A percentile compares a stretch with the other conserved stretches of the same genome.
Evolutionary conservation across 148 eudicot species (phyloP).

Genomic region (Fagopyrum tataricum): DNA sequence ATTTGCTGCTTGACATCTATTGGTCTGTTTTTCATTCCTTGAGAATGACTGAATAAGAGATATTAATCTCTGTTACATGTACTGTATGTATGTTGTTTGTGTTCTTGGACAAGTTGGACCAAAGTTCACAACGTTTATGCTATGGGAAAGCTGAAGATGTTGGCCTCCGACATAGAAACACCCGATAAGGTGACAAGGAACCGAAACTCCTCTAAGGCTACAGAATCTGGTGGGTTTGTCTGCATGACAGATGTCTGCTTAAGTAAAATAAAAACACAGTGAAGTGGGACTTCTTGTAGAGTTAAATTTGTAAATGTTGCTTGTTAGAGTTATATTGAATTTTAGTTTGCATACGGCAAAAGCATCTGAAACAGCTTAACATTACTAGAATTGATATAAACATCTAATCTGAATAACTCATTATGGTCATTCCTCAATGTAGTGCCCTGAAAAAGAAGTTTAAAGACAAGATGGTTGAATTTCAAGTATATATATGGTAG

Average conservation of each 20-base stretch:
- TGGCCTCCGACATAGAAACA: constrained; percentile 66
- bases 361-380: background rate
- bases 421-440: constrained; percentile 30
- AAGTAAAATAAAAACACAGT: background rate
- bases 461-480: constrained; percentile 79
- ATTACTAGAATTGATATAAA: background rate
- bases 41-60: background rate
- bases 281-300: background rate
- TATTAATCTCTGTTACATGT: background rate
- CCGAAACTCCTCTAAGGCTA: constrained; percentile 43
- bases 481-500: constrained; percentile 48
- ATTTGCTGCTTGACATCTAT: too few relatives aligned
- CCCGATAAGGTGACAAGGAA: constrained; percentile 54
- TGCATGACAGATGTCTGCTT: background rate
- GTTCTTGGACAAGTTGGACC: background rate
- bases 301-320: background rate
- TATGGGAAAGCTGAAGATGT: constrained; percentile 66
- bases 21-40: background rate
- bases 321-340: background rate
- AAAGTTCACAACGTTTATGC: constrained; percentile 66
- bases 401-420: background rate
- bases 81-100: too few relatives aligned
- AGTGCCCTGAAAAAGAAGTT: constrained; percentile 84
- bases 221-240: constrained; percentile 73
- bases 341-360: background rate